Evolutionary conservation across 768 basidiomycete species (phyloP).

Genomic region (Mycena vitilis): DNA sequence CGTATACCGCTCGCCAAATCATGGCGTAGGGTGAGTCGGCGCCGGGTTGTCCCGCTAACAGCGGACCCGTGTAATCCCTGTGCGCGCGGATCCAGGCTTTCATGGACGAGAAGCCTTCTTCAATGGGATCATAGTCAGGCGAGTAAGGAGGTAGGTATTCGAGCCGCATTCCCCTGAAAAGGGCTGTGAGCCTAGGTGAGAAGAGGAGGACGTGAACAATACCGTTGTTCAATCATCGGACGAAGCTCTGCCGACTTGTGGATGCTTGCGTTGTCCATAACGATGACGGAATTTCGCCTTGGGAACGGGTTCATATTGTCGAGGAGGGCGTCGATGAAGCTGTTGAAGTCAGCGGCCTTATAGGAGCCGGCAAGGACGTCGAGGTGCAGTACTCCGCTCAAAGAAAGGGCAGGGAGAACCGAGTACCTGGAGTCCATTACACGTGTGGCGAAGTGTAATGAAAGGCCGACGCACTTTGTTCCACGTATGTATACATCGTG

Average conservation of each 20-base stretch:
- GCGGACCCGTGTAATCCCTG: slow-evolving; percentile 36
- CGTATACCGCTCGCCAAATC: slow-evolving; percentile 43
- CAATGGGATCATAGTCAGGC: slow-evolving; percentile 48
- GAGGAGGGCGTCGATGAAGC: slow-evolving; percentile 39
- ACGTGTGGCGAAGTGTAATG: background rate
- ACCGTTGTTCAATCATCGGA: slow-evolving; percentile 37
- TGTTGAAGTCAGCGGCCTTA: slow-evolving; percentile 36
- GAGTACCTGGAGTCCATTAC: background rate
- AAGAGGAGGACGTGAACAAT: slow-evolving; percentile 3
- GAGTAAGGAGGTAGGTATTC: slow-evolving; percentile 48
- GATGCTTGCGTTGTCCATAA: slow-evolving; percentile 43
- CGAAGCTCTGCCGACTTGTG: slow-evolving; percentile 41
- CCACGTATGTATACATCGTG: slow-evolving; percentile 24
- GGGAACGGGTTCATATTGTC: slow-evolving; percentile 47
- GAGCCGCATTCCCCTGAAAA: slow-evolving; percentile 40
- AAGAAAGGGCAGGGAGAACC: slow-evolving; percentile 2
- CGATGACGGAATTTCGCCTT: slow-evolving; percentile 32
- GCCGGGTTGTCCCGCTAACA: slow-evolving; percentile 24
- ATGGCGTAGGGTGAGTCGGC: slow-evolving; percentile 38
- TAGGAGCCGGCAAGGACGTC: slow-evolving; percentile 3
- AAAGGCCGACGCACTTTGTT: background rate
- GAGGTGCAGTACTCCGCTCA: background rate
- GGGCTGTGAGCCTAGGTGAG: background rate
- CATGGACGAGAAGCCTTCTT: slow-evolving; percentile 44
- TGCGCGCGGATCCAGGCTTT: slow-evolving; percentile 39